A percentile compares a stretch with the other conserved stretches of the same genome.
phyloP scores from a whole-genome alignment of 2,329 filamentous ascomycete species.

The Colletotrichum siamense region DNA sequence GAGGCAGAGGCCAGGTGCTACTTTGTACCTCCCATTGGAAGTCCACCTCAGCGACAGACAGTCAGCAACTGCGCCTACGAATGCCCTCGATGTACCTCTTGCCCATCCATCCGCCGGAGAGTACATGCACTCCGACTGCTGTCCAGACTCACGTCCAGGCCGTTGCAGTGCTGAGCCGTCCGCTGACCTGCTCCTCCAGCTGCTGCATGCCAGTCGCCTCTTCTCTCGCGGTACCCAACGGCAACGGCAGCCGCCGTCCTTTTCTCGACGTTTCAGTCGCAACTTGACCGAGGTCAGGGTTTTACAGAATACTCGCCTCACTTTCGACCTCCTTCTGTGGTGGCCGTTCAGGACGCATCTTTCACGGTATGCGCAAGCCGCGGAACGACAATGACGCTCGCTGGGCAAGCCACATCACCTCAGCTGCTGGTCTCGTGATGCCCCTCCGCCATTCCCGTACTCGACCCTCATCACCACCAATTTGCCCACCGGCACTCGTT shows the following conservation, averaged over 20 bases:
- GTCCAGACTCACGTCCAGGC: background rate
- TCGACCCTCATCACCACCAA: background rate
- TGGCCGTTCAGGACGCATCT: background rate
- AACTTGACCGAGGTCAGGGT: background rate
- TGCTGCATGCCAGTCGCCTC: background rate
- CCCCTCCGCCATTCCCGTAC: background rate
- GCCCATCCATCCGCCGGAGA: background rate
- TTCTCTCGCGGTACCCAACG: background rate
- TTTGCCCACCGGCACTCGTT: background rate
- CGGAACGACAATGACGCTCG: background rate
- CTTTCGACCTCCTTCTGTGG: background rate
- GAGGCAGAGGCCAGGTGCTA: background rate
- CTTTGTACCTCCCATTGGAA: background rate
- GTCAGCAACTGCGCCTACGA: background rate
- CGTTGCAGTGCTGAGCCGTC: background rate
- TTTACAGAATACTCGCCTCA: background rate
- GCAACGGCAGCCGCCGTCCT: background rate
- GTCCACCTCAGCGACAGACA: background rate
- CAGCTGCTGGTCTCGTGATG: background rate
- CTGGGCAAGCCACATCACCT: background rate
- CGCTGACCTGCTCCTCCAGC: background rate
- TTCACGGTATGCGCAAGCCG: background rate
- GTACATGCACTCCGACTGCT: background rate
- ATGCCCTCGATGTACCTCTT: background rate
- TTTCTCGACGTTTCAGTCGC: background rate